Base-by-base conservation (phyloP, 2,329 filamentous ascomycete species). In the Nothopassalora personata region DNA sequence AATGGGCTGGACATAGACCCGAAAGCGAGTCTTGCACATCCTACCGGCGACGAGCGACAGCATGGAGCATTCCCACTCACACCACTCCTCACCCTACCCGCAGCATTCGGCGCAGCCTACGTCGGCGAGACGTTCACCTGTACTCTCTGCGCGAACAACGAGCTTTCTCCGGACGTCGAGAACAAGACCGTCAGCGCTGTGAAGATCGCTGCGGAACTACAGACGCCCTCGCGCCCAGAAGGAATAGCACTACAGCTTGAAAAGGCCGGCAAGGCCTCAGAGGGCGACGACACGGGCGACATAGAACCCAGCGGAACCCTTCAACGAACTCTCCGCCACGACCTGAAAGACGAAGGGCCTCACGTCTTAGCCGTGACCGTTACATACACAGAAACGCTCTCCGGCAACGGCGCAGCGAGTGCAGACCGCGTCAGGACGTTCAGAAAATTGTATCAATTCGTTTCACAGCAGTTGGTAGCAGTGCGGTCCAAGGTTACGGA, bases 61-160 rank as follows among this genome's bases (percentile, higher is more conserved):
- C 13, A 43, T 18, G 39, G 39, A n/a, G 72, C 76, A 45, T 86
- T 85, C 65, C 80, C 84, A 39, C 75, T 87, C 53, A 80, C 79
- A 31, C 81, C 83, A 23, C 77, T 83, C 66, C 83, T 97, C 68
- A 94, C 90, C 50, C 86, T 97, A 1, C 93, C 94, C 9, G 87
- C 91, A 15, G 88, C 91, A 0, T 97, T 99, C 73, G 93, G 92
- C 48, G 93, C 90, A 11, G 92, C 93, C 8, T 97, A 97, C 73
- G 93, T 97, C 19, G 94, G 94, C 68, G 92, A 97, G 77, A 91
- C 88, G 0, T 97, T 99, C 76, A 87, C 88, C 64, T 99, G 94
- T 76, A 96, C 93, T 1, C 81, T 97, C 23, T 96, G 92, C 76
- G 92, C 90, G n/a, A 97, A 96, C 78, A 93, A 97, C 72, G 93